These are phyloP conservation scores for Candida tibetensis DNA, from an alignment of 805 yeast species.

Conservation along the genomic window DNA sequence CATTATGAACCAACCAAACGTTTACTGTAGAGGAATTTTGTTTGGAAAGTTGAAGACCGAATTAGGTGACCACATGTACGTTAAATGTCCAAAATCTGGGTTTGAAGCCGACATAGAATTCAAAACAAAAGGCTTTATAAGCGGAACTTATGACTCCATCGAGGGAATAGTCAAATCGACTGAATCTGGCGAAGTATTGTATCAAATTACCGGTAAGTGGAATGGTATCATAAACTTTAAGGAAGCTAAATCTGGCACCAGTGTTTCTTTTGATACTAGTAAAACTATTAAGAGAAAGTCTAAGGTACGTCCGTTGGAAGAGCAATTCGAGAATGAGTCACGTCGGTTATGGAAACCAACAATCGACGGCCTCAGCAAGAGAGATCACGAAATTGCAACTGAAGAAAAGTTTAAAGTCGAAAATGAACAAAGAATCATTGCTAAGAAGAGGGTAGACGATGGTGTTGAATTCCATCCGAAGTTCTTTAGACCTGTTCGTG, in stretches of 20 bases:
- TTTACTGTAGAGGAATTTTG: constrained; percentile 89
- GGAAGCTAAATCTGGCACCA: constrained; percentile 43
- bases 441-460: constrained; percentile 71
- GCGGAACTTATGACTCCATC: constrained; percentile 89
- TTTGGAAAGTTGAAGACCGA: constrained; percentile 90
- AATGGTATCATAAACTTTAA: constrained; percentile 76
- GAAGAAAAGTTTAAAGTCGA: constrained; percentile 86
- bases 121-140: constrained; percentile 89
- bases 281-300: constrained; percentile 57
- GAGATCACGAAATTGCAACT: constrained; percentile 84
- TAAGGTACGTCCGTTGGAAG: constrained; percentile 68
- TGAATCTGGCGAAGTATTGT: constrained; percentile 53
- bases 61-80: constrained; percentile 85
- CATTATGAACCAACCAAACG: constrained; percentile 89
- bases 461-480: constrained; percentile 81
- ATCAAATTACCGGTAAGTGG: constrained; percentile 87
- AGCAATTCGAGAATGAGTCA: constrained; percentile 81
- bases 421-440: constrained; percentile 73
- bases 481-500: constrained; percentile 54
- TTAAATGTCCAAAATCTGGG: constrained; percentile 59
- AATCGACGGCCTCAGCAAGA: constrained; percentile 69
- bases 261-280: constrained; percentile 44
- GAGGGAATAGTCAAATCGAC: constrained; percentile 60
- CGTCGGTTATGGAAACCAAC: constrained; percentile 82
- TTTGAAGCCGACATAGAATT: constrained; percentile 82